Percentiles rank a stretch among this genome's conserved stretches.
phyloP scores from a whole-genome alignment of 140 eudicot genomes.

The Senecio squalidus region DNA sequence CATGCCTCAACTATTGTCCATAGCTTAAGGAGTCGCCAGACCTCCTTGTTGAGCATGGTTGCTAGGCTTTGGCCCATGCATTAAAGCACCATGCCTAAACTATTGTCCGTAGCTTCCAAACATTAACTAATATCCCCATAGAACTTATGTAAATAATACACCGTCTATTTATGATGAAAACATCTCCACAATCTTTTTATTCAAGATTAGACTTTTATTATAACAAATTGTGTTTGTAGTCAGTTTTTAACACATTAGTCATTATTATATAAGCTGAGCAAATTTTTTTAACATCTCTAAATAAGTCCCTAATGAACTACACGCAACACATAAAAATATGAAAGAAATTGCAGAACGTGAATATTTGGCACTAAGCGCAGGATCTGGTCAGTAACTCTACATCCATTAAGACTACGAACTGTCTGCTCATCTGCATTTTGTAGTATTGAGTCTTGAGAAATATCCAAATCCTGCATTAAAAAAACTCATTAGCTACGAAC shows the following conservation, averaged over 20 bases:
- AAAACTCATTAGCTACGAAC: constrained; percentile 2
- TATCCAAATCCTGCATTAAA: constrained; percentile 72
- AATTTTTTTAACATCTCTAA: background rate
- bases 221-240: background rate
- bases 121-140: no score
- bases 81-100: no score
- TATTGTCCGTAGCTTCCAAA: no score
- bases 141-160: no score
- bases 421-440: constrained; percentile 88
- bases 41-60: no score
- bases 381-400: constrained; percentile 91
- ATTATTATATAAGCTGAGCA: background rate
- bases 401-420: constrained; percentile 96
- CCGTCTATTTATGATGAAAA: background rate
- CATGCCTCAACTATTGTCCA: no score
- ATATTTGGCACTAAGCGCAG: constrained; percentile 90
- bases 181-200: background rate
- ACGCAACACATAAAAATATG: background rate
- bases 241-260: background rate
- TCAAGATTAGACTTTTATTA: background rate
- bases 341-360: constrained; percentile 44
- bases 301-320: background rate
- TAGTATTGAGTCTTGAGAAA: constrained; percentile 87
- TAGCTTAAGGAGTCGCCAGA: no score
- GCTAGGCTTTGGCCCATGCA: no score